A percentile compares a stretch with the other conserved stretches of the same genome.
These are phyloP conservation scores for Colletotrichum brevisporum DNA, from an alignment of 2,329 filamentous ascomycete genomes.

Conservation along the genomic window DNA sequence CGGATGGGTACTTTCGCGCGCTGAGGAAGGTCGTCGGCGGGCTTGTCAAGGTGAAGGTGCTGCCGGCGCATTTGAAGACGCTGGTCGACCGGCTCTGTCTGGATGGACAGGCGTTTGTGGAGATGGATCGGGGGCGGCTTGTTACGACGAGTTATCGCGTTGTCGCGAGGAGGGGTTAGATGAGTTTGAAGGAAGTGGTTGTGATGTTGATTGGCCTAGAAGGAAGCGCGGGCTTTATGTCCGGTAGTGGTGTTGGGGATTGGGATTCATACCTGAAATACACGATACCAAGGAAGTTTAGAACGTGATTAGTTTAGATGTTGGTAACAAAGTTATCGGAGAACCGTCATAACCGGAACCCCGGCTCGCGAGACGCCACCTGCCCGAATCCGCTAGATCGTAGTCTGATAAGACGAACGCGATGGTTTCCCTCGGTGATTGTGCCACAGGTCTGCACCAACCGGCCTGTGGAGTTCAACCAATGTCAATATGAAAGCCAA, in stretches of 20 bases:
- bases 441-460: neutral
- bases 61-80: constrained; percentile 66
- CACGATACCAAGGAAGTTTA: no score
- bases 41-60: constrained; percentile 60
- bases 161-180: constrained; percentile 57
- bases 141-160: constrained; percentile 67
- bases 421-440: neutral
- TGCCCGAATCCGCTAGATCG: constrained; percentile 7
- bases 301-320: no score
- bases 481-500: neutral
- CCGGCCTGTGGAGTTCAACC: neutral
- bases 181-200: constrained; percentile 42
- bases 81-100: constrained; percentile 67
- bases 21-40: constrained; percentile 63
- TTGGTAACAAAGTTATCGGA: no score
- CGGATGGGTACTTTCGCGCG: constrained; percentile 67
- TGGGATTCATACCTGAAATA: no score
- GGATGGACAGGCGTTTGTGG: constrained; percentile 67
- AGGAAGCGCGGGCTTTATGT: no score
- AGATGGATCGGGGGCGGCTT: constrained; percentile 68
- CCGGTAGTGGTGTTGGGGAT: no score
- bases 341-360: neutral
- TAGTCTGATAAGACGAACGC: neutral
- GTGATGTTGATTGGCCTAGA: neutral
- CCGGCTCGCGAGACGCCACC: neutral